These are phyloP conservation scores for Calonectria crousiana DNA, from an alignment of 2,329 filamentous ascomycete genomes.

Conservation along the genomic window DNA sequence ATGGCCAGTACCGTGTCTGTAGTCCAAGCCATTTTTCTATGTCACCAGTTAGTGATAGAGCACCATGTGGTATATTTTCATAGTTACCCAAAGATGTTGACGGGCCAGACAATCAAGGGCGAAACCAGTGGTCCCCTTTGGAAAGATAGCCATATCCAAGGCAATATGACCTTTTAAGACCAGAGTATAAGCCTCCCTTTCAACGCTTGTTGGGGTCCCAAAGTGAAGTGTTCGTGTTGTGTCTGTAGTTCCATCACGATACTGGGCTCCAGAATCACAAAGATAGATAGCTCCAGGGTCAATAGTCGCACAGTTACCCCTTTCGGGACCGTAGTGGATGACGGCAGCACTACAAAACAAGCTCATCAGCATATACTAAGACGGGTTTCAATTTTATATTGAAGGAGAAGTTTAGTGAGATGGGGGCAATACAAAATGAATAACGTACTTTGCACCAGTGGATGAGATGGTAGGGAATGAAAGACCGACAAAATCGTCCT, in stretches of 20 bases:
- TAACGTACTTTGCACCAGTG: slow-evolving; percentile 78
- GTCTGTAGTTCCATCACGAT: slow-evolving; percentile 94
- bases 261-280: slow-evolving; percentile 98
- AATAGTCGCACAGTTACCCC: slow-evolving; percentile 83
- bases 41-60: slow-evolving; percentile 30
- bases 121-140: slow-evolving; percentile 94
- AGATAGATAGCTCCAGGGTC: slow-evolving; percentile 90
- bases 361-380: slow-evolving; percentile 11
- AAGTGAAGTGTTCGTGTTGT: slow-evolving; percentile 96
- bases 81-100: slow-evolving; percentile 86
- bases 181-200: slow-evolving; percentile 91
- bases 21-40: slow-evolving; percentile 81
- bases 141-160: slow-evolving; percentile 87
- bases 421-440: not conserved
- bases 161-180: slow-evolving; percentile 96
- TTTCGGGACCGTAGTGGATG: slow-evolving; percentile 95
- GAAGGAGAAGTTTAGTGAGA: not conserved
- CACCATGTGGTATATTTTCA: slow-evolving; percentile 36
- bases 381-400: not conserved
- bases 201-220: slow-evolving; percentile 82
- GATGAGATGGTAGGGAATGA: slow-evolving; percentile 98
- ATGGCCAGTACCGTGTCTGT: slow-evolving; percentile 95
- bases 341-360: slow-evolving; percentile 80
- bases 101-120: slow-evolving; percentile 89
- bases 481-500: slow-evolving; percentile 84